Conservation (phyloP, 2,329 filamentous ascomycete species). For the Trichoderma aggressivum region DNA sequence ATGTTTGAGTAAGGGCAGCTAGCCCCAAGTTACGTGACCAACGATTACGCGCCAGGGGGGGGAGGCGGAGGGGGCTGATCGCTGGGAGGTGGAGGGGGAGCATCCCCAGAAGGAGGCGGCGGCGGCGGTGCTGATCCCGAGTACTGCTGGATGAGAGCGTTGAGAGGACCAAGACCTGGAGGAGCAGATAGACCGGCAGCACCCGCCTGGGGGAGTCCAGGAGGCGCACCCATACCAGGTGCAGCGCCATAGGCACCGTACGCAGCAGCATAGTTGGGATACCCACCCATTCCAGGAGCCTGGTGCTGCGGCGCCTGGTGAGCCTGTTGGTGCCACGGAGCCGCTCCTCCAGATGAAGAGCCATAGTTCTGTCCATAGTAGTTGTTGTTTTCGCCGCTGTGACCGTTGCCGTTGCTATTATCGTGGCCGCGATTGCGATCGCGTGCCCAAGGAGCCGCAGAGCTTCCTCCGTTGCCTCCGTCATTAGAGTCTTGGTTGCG, state of each 20-base stretch:
- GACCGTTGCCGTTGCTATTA: conserved; percentile 30
- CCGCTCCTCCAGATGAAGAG: conserved; percentile 26
- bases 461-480: conserved; percentile 41
- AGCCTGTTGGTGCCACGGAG: conserved; percentile 46
- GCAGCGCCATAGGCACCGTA: conserved; percentile 50
- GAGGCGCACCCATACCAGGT: conserved; percentile 40
- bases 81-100: conserved; percentile 55
- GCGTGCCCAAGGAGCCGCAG: conserved; percentile 59
- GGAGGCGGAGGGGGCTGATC: conserved; percentile 49
- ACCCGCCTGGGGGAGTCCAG: conserved; percentile 42
- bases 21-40: background rate
- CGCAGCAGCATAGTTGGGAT: conserved; percentile 48
- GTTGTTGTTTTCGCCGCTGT: conserved; percentile 26
- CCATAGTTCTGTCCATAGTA: conserved; percentile 28
- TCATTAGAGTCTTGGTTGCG: conserved; percentile 53
- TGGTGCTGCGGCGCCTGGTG: conserved; percentile 44
- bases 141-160: conserved; percentile 66
- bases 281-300: conserved; percentile 52
- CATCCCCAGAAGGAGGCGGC: conserved; percentile 53
- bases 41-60: conserved; percentile 50
- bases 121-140: conserved; percentile 54
- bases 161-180: conserved; percentile 56
- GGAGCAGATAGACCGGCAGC: conserved; percentile 51
- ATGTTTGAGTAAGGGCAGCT: background rate
- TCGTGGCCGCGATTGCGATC: conserved; percentile 53